These are phyloP conservation scores for Galerina sulciceps DNA, from an alignment of 768 basidiomycete genomes.

Conservation along the genomic window DNA sequence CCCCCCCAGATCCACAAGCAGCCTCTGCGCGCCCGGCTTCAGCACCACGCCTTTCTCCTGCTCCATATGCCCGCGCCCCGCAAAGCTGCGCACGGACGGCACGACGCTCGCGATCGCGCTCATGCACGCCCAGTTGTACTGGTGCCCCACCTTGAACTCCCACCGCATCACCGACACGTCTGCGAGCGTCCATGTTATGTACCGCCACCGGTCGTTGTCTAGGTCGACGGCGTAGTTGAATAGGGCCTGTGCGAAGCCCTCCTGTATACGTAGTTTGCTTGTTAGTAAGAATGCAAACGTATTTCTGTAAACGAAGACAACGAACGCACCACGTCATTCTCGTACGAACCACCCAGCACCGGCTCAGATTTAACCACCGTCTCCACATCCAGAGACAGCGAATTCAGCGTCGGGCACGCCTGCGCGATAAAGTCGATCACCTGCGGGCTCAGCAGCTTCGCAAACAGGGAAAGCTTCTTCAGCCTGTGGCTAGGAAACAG, in stretches of 20 bases:
- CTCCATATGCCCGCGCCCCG: constrained; percentile 20
- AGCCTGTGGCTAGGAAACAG: constrained; percentile 21
- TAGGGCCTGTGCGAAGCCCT: constrained; percentile 21
- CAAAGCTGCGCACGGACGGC: constrained; percentile 25
- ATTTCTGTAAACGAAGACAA: neutral
- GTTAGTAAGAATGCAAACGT: neutral
- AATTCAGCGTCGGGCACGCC: constrained; percentile 24
- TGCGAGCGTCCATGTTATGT: constrained; percentile 26
- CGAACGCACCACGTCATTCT: constrained; percentile 11
- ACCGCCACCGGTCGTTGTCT: constrained; percentile 22
- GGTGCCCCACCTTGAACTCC: constrained; percentile 25
- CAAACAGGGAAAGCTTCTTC: constrained; percentile 23
- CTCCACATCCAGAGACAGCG: constrained; percentile 22
- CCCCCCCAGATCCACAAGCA: constrained; percentile 11
- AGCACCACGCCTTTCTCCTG: neutral
- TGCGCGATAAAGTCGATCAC: constrained; percentile 27
- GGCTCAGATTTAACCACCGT: constrained; percentile 17
- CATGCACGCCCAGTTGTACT: constrained; percentile 25
- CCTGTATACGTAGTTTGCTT: constrained; percentile 9
- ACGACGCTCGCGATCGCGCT: constrained; percentile 25
- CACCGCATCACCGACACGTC: constrained; percentile 28
- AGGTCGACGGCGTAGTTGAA: constrained; percentile 22
- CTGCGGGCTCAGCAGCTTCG: constrained; percentile 20
- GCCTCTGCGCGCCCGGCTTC: constrained; percentile 1
- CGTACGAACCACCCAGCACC: neutral